Base-by-base conservation (phyloP, 495 filamentous ascomycete genomes). In the Hypoxylon trugodes region DNA sequence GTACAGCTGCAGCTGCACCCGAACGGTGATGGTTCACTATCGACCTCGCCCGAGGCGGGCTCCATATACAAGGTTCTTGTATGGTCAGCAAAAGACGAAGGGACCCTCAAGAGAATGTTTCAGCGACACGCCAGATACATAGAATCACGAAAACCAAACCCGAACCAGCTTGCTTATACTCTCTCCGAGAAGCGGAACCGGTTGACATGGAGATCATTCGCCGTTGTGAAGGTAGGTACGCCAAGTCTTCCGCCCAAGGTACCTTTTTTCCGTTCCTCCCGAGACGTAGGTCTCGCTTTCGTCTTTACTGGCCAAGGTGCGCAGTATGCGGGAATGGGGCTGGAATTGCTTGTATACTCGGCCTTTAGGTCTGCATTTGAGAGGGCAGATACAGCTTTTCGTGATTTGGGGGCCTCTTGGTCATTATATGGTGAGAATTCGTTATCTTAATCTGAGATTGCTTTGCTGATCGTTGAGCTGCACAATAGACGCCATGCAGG, bases 281-380 rank as follows among this genome's bases (percentile, higher is more conserved):
- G 50, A 21, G 28, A 49, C 22, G n/a, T 36, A 13, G 30, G 46
- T 1, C 32, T 77, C 12, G 69, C 40, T 4, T 76, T 76, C 22
- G 66, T 79, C 4, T 79, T 77, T 51, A 77, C 69, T 1, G 76
- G 76, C 12, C 76, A 78, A 45, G 76, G 76, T 0, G 76, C 76
- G 15, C 79, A 84, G 36, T 85, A 79, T 72, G 13, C 64, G 10
- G 70, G 62, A 1, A 86, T 86, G 84, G 82, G 81, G 0, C 57
- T 69, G 12, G 76, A 77, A 33, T 69, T 84, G 0, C 40, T 77
- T 6, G 28, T 58, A 0, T 74, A 69, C 6, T 47, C 71, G 5
- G 18, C 50, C 1, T 73, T 69, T 35, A 16, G 35, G 2, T 12
- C 43, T 2, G 55, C 35, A 0, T 43, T 80, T 4, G 24, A 41